Conservation (phyloP, 495 filamentous ascomycete genomes). For the Aspergillus wentii region DNA sequence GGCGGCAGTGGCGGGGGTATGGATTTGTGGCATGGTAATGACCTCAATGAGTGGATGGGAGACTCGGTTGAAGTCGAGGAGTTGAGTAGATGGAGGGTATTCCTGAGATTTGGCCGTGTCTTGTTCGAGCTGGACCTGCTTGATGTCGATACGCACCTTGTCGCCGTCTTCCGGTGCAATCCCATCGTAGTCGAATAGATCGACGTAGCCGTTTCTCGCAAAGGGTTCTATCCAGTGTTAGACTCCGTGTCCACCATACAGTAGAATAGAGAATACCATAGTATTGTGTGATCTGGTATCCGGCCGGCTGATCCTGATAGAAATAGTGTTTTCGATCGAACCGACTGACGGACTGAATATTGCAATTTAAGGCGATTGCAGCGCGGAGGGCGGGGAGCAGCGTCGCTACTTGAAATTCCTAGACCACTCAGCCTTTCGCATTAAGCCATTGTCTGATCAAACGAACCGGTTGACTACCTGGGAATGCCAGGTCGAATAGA, state of each 20-base stretch:
- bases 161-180: constrained; percentile 68
- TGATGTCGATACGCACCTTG: constrained; percentile 67
- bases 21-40: constrained; percentile 85
- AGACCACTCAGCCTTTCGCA: not conserved
- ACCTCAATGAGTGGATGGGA: constrained; percentile 91
- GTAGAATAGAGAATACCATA: constrained; percentile 46
- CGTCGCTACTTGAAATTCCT: constrained; percentile 74
- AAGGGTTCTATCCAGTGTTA: constrained; percentile 58
- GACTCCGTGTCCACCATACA: not conserved
- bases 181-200: constrained; percentile 70
- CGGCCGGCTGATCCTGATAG: constrained; percentile 93
- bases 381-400: constrained; percentile 86
- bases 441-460: not conserved
- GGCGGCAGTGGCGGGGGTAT: constrained; percentile 77
- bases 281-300: constrained; percentile 98
- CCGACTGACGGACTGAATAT: constrained; percentile 65
- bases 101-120: constrained; percentile 93
- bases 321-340: constrained; percentile 99
- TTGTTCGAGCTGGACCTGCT: constrained; percentile 94
- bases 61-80: constrained; percentile 92
- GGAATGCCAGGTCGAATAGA: constrained; percentile 83
- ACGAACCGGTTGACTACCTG: constrained; percentile 73
- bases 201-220: constrained; percentile 68
- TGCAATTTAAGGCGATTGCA: constrained; percentile 77
- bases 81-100: constrained; percentile 63